A percentile compares a stretch with the other conserved stretches of the same genome.
phyloP scores from a whole-genome alignment of 345 rosid species.

The Punica granatum region DNA sequence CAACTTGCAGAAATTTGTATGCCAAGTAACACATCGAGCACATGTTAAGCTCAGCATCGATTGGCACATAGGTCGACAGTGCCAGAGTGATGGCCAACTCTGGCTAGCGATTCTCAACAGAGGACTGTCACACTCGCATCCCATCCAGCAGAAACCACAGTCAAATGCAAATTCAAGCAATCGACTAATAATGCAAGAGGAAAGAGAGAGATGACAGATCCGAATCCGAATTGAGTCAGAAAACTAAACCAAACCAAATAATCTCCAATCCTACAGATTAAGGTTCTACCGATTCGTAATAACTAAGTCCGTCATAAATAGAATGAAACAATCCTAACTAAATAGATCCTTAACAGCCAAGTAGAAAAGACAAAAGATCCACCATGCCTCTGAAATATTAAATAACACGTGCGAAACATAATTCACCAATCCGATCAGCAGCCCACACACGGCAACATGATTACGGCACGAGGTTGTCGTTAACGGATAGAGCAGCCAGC shows the following conservation, averaged over 20 bases:
- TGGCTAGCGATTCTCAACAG: too few species aligned
- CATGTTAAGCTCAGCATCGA: too few species aligned
- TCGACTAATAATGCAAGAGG: too few species aligned
- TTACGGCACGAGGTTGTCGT: constrained; percentile 41
- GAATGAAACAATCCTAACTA: neutral
- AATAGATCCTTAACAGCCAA: neutral
- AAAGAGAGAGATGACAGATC: neutral
- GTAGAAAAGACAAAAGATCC: too few species aligned
- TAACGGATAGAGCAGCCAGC: constrained; percentile 55
- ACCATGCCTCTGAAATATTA: neutral
- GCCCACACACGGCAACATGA: constrained; percentile 1
- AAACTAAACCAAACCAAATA: neutral
- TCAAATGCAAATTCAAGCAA: too few species aligned
- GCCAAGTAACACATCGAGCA: too few species aligned
- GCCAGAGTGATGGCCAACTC: too few species aligned
- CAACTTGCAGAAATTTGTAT: too few species aligned
- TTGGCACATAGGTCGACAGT: too few species aligned
- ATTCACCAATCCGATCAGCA: neutral
- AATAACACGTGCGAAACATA: neutral
- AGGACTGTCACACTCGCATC: too few species aligned
- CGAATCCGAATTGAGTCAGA: neutral
- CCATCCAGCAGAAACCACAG: too few species aligned
- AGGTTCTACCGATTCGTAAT: neutral
- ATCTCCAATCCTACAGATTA: constrained; percentile 8
- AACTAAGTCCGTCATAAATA: neutral